Base-by-base conservation (phyloP, 768 basidiomycete species). In the Crepidotus variabilis region DNA sequence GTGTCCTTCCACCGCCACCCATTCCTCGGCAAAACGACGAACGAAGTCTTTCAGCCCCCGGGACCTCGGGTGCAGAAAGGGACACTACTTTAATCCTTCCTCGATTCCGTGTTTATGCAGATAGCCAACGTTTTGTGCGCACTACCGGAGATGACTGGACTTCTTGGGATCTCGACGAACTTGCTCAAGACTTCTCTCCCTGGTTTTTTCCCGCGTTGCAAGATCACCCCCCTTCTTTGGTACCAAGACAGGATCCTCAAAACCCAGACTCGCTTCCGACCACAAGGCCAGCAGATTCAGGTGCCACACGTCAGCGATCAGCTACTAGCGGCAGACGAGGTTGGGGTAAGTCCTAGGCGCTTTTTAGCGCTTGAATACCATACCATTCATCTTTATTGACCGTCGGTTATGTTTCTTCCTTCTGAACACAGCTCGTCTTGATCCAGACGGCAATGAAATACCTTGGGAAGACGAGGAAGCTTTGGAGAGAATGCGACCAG, bases 381-480 rank as follows among this genome's bases (percentile, higher is more conserved):
- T 50, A 50, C 36, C 24, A 47, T 35, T 47, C n/a, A n/a, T n/a
- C 34, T n/a, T 28, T 21, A 2, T 21, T 54, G 39, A 20, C 36
- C 20, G 32, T 53, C 57, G 39, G 45, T 46, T 35, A 52, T 54
- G 28, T 18, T 24, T 28, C 14, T 28, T 13, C 22, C 36, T 23
- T 60, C 35, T 59, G 22, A 22, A 18, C 34, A 20, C 48, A 80
- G 80, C 77, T 34, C 76, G 78, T 35, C 74, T 82, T 48, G 78
- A 82, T 66, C 62, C 77, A 1, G 83, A 87, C 63, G 86, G 87
- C 0, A 81, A 87, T 57, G 84, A 86, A 64, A 78, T 87, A 55
- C 73, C 83, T 2, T 77, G 78, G 0, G 83, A 83, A 18, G 84
- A 84, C 61, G 85, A 87, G 57, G 80, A 81, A 59, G 80, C 82